Evolutionary conservation across 2,329 filamentous ascomycete species (phyloP).

Genomic region (Clarireedia homoeocarpa): DNA sequence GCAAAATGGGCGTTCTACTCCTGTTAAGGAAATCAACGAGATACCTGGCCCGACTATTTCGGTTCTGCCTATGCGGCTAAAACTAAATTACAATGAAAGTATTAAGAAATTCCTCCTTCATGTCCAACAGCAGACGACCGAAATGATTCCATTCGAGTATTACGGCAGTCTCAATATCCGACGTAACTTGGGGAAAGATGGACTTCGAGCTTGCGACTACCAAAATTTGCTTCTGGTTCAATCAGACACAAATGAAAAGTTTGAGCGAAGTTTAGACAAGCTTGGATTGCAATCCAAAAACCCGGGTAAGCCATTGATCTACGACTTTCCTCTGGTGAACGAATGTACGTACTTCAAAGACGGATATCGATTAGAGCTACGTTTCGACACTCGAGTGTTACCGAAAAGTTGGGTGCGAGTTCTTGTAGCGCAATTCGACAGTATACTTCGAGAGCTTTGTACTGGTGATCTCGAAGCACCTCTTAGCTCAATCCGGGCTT

Average conservation of each 20-base stretch:
- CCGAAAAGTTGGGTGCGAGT: background rate
- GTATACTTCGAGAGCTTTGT: background rate
- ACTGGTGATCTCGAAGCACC: background rate
- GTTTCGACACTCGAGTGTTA: background rate
- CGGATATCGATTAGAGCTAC: background rate
- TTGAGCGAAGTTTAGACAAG: background rate
- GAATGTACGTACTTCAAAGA: background rate
- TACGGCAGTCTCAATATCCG: conserved; percentile 16
- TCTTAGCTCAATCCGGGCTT: background rate
- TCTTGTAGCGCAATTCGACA: background rate
- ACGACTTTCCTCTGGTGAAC: background rate
- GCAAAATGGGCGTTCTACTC: conserved; percentile 34
- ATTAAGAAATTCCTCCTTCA: conserved; percentile 36
- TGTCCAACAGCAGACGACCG: conserved; percentile 38
- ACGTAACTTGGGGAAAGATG: background rate
- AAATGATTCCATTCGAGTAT: conserved; percentile 35
- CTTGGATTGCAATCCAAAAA: background rate
- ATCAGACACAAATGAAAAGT: conserved; percentile 3
- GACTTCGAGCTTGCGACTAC: conserved; percentile 13
- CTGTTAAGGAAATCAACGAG: conserved; percentile 32
- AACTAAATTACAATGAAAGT: conserved; percentile 25
- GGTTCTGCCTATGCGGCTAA: conserved; percentile 35
- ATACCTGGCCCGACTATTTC: conserved; percentile 37
- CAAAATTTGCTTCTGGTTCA: conserved; percentile 14
- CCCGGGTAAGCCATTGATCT: background rate